Evolutionary conservation across 2,329 filamentous ascomycete species (phyloP).

Genomic region (Zymoseptoria crescenta): DNA sequence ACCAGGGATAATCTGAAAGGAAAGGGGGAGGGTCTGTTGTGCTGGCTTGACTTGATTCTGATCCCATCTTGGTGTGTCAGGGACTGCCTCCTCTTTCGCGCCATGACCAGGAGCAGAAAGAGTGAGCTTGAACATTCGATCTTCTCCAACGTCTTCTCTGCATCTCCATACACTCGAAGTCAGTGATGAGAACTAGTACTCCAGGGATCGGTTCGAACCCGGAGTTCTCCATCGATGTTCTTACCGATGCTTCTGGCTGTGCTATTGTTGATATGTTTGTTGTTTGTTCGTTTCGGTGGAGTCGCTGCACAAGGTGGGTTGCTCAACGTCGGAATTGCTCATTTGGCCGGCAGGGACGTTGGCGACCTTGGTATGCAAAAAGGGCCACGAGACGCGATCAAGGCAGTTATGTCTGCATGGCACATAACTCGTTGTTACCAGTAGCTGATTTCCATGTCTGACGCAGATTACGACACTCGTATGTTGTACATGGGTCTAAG

Average conservation of each 20-base stretch:
- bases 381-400: too few species aligned
- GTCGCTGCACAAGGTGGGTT: not conserved
- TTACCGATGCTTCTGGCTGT: not conserved
- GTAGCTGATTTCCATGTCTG: too few species aligned
- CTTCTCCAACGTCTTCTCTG: not conserved
- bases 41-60: not conserved
- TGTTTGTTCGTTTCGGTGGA: not conserved
- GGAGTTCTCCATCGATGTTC: not conserved
- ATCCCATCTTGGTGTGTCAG: not conserved
- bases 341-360: too few species aligned
- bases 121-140: not conserved
- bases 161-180: not conserved
- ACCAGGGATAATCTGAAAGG: not conserved
- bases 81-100: not conserved
- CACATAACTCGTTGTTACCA: too few species aligned
- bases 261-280: not conserved
- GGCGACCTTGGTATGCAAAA: too few species aligned
- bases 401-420: too few species aligned
- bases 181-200: not conserved
- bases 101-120: not conserved
- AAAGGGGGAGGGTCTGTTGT: not conserved
- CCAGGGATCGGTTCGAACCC: not conserved
- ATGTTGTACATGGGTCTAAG: not conserved
- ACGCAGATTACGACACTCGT: not conserved
- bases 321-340: not conserved